Percentiles rank a stretch among this genome's conserved stretches.
Evolutionary conservation across 2,329 filamentous ascomycete genomes (phyloP).

Genomic region (Cordyceps militaris): DNA sequence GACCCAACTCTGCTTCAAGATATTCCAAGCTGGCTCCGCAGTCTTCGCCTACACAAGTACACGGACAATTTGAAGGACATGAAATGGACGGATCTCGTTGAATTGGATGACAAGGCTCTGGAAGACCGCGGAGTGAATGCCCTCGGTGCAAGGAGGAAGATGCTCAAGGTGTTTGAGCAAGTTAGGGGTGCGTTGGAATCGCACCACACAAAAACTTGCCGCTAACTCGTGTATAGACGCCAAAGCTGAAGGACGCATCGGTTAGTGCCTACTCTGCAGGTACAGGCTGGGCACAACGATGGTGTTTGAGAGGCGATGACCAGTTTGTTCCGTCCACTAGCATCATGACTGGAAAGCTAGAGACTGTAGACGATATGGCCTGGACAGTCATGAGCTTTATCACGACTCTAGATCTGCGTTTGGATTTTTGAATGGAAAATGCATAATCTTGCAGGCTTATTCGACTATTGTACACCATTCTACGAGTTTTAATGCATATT

Average conservation of each 20-base stretch:
- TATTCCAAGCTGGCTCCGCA: slow-evolving; percentile 92
- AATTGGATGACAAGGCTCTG: slow-evolving; percentile 86
- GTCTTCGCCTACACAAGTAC: slow-evolving; percentile 94
- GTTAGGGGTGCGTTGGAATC: slow-evolving; percentile 58
- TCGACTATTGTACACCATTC: background rate
- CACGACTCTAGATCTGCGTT: background rate
- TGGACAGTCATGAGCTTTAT: background rate
- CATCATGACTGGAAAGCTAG: background rate
- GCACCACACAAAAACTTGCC: background rate
- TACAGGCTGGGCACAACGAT: background rate
- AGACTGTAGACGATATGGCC: background rate
- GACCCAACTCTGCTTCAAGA: slow-evolving; percentile 86
- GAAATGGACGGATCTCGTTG: slow-evolving; percentile 89
- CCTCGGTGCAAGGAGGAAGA: slow-evolving; percentile 88
- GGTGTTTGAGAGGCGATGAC: background rate
- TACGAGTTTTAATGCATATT: background rate
- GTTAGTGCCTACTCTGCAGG: slow-evolving; percentile 9
- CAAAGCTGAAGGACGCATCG: slow-evolving; percentile 10
- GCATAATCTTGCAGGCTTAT: background rate
- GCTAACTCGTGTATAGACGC: background rate
- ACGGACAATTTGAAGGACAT: slow-evolving; percentile 97
- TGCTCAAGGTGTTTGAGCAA: slow-evolving; percentile 98
- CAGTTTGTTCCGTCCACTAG: background rate
- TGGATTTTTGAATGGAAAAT: background rate
- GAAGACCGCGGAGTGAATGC: slow-evolving; percentile 93